Percentiles rank a stretch among this genome's conserved stretches.
phyloP scores from a whole-genome alignment of 177 flowering plant genomes.

The Vitis hybrid region DNA sequence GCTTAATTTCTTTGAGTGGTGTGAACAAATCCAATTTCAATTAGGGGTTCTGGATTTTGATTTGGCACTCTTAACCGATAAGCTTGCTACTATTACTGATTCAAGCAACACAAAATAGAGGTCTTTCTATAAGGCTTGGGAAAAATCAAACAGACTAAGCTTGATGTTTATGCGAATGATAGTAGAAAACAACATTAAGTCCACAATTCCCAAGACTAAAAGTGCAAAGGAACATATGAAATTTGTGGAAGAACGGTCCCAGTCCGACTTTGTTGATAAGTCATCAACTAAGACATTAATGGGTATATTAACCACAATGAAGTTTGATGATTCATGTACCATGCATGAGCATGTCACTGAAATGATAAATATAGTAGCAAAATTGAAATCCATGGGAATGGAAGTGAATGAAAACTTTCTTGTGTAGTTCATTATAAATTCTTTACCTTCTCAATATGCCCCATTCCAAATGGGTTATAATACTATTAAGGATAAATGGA shows the following conservation, averaged over 20 bases:
- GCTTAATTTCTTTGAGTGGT: no score
- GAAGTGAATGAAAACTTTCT: no score
- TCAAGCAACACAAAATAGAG: slow-evolving; percentile 11
- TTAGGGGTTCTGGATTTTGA: slow-evolving; percentile 23
- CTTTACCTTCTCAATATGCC: no score
- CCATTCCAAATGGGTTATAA: no score
- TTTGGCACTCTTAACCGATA: no score
- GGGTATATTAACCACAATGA: no score
- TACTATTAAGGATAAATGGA: no score
- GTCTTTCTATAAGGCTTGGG: slow-evolving; percentile 13
- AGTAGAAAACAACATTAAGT: slow-evolving; percentile 22
- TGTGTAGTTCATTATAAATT: no score
- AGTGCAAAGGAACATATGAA: slow-evolving; percentile 17
- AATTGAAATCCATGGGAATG: no score
- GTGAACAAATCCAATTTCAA: slow-evolving; percentile 18
- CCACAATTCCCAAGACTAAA: slow-evolving; percentile 7
- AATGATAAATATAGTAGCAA: no score
- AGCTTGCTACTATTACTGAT: slow-evolving; percentile 1
- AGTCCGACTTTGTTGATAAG: slow-evolving; percentile 12
- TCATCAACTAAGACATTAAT: slow-evolving; percentile 15
- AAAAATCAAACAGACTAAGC: slow-evolving; percentile 23
- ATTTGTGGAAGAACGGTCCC: slow-evolving; percentile 4
- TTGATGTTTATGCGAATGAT: slow-evolving; percentile 25
- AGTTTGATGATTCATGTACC: no score
- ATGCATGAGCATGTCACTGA: no score